These are phyloP conservation scores for Heliamphora exappendiculata DNA, from an alignment of 148 eudicot genomes.

Conservation along the genomic window DNA sequence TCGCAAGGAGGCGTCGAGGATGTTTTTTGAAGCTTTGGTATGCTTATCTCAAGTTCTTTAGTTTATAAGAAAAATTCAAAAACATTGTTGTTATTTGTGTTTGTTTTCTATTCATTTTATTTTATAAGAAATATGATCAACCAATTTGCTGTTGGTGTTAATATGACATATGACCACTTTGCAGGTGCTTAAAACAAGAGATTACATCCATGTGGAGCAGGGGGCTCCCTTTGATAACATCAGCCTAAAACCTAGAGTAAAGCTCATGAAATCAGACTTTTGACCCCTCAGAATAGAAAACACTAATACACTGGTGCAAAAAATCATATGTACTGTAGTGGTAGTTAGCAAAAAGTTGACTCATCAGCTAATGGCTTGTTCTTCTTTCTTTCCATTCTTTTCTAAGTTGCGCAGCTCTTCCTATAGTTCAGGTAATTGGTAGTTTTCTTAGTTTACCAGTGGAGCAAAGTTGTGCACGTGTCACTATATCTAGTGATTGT, in stretches of 20 bases:
- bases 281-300: slow-evolving; percentile 22
- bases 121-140: no score
- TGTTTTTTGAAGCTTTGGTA: slow-evolving; percentile 99
- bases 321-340: slow-evolving; percentile 21
- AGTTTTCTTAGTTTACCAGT: slow-evolving; percentile 21
- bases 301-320: slow-evolving; percentile 16
- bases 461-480: not conserved
- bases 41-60: slow-evolving; percentile 9
- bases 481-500: not conserved
- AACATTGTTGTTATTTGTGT: not conserved
- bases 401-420: slow-evolving; percentile 14
- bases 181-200: slow-evolving; percentile 93
- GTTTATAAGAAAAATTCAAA: not conserved
- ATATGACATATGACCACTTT: not conserved
- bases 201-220: slow-evolving; percentile 77
- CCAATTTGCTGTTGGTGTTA: not conserved
- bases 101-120: not conserved
- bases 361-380: slow-evolving; percentile 20
- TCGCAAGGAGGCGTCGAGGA: slow-evolving; percentile 96
- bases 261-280: slow-evolving; percentile 70
- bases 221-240: slow-evolving; percentile 46
- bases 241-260: slow-evolving; percentile 56
- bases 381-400: slow-evolving; percentile 29
- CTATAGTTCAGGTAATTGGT: slow-evolving; percentile 17
- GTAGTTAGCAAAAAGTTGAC: slow-evolving; percentile 28